These are phyloP conservation scores for Metarhizium guizhouense DNA, from an alignment of 2,329 filamentous ascomycete genomes.

Conservation along the genomic window DNA sequence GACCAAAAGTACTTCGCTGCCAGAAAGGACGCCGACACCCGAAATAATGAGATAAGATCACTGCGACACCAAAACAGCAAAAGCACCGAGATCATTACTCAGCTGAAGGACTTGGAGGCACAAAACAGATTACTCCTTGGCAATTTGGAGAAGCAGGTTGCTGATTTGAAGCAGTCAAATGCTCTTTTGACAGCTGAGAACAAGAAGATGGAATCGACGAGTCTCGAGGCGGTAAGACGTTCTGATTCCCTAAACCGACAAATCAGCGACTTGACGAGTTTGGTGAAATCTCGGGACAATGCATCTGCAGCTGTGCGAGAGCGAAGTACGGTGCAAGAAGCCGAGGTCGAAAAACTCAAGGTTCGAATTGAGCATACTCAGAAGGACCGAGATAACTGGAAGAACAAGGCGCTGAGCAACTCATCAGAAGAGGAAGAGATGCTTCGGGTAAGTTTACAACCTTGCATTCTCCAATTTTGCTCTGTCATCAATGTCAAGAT, in stretches of 20 bases:
- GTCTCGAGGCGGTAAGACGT: slow-evolving; percentile 59
- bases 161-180: slow-evolving; percentile 73
- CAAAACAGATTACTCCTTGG: slow-evolving; percentile 65
- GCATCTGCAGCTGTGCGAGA: slow-evolving; percentile 41
- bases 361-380: slow-evolving; percentile 68
- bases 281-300: slow-evolving; percentile 69
- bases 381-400: slow-evolving; percentile 81
- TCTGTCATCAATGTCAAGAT: slow-evolving; percentile 10
- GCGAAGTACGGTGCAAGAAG: slow-evolving; percentile 53
- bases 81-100: slow-evolving; percentile 85
- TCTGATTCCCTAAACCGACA: slow-evolving; percentile 68
- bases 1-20: slow-evolving; percentile 97
- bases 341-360: slow-evolving; percentile 72
- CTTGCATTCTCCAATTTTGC: not conserved
- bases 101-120: slow-evolving; percentile 83
- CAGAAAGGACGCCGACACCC: slow-evolving; percentile 85
- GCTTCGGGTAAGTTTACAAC: slow-evolving; percentile 60
- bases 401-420: slow-evolving; percentile 71
- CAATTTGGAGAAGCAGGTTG: slow-evolving; percentile 85
- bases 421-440: slow-evolving; percentile 76
- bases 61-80: slow-evolving; percentile 78
- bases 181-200: slow-evolving; percentile 62
- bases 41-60: slow-evolving; percentile 70
- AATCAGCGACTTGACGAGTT: slow-evolving; percentile 63
- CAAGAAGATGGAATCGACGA: slow-evolving; percentile 64